phyloP scores from a whole-genome alignment of 2,329 filamentous ascomycete species.

The Colletotrichum melonis region DNA sequence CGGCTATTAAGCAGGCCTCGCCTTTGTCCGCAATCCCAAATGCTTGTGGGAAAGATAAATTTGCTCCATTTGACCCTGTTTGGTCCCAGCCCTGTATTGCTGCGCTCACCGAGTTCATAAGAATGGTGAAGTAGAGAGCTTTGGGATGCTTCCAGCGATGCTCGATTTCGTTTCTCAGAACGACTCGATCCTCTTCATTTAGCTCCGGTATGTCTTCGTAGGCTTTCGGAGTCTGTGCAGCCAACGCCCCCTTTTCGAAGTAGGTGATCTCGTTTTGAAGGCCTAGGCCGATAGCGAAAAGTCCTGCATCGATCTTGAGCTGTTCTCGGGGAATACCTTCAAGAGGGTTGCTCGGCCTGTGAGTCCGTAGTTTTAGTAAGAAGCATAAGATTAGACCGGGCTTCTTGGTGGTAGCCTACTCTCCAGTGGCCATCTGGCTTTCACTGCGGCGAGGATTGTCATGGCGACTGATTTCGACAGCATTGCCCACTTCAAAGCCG shows the following conservation, averaged over 20 bases:
- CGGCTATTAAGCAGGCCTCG: constrained; percentile 42
- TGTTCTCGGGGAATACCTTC: constrained; percentile 63
- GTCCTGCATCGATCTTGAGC: constrained; percentile 60
- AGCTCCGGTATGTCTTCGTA: constrained; percentile 60
- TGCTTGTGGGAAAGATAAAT: constrained; percentile 57
- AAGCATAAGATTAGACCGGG: background rate
- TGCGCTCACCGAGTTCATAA: constrained; percentile 64
- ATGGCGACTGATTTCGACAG: background rate
- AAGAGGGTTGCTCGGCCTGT: constrained; percentile 42
- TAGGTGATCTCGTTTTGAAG: constrained; percentile 55
- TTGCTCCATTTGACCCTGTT: constrained; percentile 61
- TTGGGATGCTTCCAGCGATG: constrained; percentile 62
- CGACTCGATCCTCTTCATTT: constrained; percentile 52
- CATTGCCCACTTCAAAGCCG: background rate
- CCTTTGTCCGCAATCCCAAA: constrained; percentile 59
- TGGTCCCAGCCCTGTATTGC: constrained; percentile 65
- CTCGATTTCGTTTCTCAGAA: constrained; percentile 55
- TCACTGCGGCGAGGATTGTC: background rate
- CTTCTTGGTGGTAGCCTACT: background rate
- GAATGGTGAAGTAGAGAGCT: constrained; percentile 60
- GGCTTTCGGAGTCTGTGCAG: constrained; percentile 61
- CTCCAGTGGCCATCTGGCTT: background rate
- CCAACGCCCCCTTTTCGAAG: constrained; percentile 56
- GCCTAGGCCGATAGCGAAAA: constrained; percentile 60
- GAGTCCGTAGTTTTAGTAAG: background rate